phyloP scores from a whole-genome alignment of 106 monocot genomes.

The Dendrobium nobile region DNA sequence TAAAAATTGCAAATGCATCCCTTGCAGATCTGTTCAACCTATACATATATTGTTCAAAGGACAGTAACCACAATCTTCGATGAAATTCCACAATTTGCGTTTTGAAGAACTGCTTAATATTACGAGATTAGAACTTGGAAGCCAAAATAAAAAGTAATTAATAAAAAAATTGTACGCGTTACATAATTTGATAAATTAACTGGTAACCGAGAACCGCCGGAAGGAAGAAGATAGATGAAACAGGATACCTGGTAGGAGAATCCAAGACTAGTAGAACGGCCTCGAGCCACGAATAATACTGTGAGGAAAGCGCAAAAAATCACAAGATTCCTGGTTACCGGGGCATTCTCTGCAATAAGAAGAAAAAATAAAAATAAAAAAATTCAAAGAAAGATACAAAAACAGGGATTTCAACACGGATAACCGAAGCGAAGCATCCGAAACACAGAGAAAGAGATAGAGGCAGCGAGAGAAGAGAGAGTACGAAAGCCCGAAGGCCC shows the following conservation, averaged over 20 bases:
- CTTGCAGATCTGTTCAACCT: too few species aligned
- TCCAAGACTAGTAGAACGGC: slow-evolving; percentile 30
- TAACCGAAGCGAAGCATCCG: not conserved
- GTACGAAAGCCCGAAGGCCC: slow-evolving; percentile 61
- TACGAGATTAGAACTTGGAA: too few species aligned
- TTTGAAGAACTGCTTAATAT: too few species aligned
- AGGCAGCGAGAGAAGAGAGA: not conserved
- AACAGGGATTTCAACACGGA: not conserved
- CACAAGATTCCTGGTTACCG: slow-evolving; percentile 45
- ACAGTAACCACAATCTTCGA: too few species aligned
- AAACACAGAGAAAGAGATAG: not conserved
- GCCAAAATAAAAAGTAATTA: too few species aligned
- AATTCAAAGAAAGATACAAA: not conserved
- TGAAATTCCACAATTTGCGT: too few species aligned
- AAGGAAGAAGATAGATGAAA: not conserved
- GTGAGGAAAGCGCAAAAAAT: slow-evolving; percentile 37
- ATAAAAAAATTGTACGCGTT: too few species aligned
- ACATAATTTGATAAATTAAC: too few species aligned
- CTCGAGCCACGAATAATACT: slow-evolving; percentile 21
- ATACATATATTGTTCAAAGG: too few species aligned
- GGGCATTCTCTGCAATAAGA: slow-evolving; percentile 53
- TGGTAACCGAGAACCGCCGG: not conserved
- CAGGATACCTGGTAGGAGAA: slow-evolving; percentile 39
- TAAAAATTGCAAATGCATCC: too few species aligned
- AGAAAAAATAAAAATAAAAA: not conserved